Evolutionary conservation across 306 rosid genomes (phyloP), one percentile per base, ranked within the genome.

Genomic region (Corylus avellana): DNA sequence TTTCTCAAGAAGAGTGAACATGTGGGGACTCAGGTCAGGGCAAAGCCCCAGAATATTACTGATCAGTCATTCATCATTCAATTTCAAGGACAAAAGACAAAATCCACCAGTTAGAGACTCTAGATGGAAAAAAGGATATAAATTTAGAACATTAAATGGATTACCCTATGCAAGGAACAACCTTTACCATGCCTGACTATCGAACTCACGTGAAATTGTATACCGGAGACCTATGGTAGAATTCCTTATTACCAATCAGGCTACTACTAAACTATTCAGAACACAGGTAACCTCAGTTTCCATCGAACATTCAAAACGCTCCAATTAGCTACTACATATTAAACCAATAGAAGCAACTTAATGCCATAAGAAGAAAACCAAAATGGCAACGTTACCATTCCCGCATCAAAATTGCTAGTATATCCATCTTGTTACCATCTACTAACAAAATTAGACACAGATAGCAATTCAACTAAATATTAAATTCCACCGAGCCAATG

Each of bases 371-470:
- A 74, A 73, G 47, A 50, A 37, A 83, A 82, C 13, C 70, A 42
- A 17, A 56, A 61, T 44, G 62, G 25, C 20, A 79, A 48, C n/a
- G 50, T 77, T 56, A 56, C 62, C 62, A 2, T 55, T 67, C 56
- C 74, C 29, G 59, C 83, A 83, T 22, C 44, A 70, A 69, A 42
- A 64, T 1, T 17, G 72, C 49, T 66, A 66, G 12, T 4, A 72
- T 51, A 66, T 50, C 64, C 69, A 72, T 77, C 61, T 74, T 72
- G 22, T 12, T 68, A 72, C 75, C 55, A 77, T 63, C 72, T 70
- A 77, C 81, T 71, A 75, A 47, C 11, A 70, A 81, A 7, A 20
- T 51, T 61, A 48, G 68, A 61, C 16, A 49, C 51, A 61, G 12
- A 48, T 47, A 50, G 55, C 29, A 70, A 42, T 58, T 76, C 77